Conservation (phyloP, 371 early-diverging fungal species). For the Mortierella sp. region DNA sequence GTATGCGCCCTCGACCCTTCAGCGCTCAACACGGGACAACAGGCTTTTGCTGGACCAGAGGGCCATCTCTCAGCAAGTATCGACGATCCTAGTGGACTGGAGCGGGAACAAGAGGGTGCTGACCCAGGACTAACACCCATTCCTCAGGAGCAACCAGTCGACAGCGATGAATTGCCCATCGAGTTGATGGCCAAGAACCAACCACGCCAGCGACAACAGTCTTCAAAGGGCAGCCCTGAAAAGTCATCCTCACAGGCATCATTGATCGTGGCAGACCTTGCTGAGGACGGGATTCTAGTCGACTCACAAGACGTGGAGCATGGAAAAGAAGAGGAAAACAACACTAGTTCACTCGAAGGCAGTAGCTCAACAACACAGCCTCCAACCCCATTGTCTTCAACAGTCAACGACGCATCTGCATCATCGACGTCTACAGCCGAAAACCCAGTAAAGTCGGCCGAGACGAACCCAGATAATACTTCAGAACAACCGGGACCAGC, state of each 20-base stretch:
- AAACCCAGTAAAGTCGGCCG: not conserved
- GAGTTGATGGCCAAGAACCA: not conserved
- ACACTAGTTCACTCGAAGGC: not conserved
- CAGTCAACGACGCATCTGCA: too few relatives aligned
- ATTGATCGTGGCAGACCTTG: not conserved
- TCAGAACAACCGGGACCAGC: not conserved
- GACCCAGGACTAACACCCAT: too few relatives aligned
- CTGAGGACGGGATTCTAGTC: not conserved
- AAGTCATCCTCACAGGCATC: not conserved
- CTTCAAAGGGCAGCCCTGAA: not conserved
- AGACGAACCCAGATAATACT: not conserved
- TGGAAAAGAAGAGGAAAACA: too few relatives aligned
- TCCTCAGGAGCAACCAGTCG: not conserved
- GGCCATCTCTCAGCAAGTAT: not conserved
- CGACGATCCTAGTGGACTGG: not conserved
- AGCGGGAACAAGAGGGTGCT: too few relatives aligned
- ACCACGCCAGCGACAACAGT: not conserved
- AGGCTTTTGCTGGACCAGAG: not conserved
- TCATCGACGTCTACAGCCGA: not conserved
- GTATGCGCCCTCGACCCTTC: conserved; percentile 27
- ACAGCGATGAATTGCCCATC: not conserved
- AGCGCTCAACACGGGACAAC: not conserved
- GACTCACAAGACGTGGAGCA: too few relatives aligned
- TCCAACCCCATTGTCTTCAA: too few relatives aligned
- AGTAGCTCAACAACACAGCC: not conserved